Percentiles rank a stretch among this genome's conserved stretches.
phyloP scores from a whole-genome alignment of 179 eudicot genomes.

The Beta macrorhiza region DNA sequence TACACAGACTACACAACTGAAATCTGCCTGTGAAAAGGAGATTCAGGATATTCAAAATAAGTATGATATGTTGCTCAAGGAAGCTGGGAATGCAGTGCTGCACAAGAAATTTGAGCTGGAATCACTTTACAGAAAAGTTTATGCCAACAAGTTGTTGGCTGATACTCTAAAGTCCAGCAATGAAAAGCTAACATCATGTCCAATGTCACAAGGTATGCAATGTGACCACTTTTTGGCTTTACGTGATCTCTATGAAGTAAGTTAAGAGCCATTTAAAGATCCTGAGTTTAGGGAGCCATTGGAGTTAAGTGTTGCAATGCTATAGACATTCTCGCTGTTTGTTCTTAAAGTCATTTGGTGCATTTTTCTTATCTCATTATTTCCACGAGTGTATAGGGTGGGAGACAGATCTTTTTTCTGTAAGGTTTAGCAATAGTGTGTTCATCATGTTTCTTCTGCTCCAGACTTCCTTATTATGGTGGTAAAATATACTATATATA shows the following conservation, averaged over 20 bases:
- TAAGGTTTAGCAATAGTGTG: no score
- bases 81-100: slow-evolving; percentile 36
- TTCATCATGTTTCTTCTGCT: no score
- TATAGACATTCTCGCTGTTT: background rate
- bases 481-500: no score
- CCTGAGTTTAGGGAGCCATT: background rate
- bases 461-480: no score
- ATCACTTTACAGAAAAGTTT: slow-evolving; percentile 28
- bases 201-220: slow-evolving; percentile 32
- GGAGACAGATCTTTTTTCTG: background rate
- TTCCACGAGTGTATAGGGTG: background rate
- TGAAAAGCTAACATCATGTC: slow-evolving; percentile 17
- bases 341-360: background rate
- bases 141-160: slow-evolving; percentile 39
- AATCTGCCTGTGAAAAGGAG: slow-evolving; percentile 45
- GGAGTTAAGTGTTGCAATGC: background rate
- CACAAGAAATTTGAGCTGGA: slow-evolving; percentile 36
- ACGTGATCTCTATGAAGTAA: background rate
- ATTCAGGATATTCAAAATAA: slow-evolving; percentile 42
- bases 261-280: background rate
- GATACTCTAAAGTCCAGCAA: slow-evolving; percentile 22
- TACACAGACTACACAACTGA: slow-evolving; percentile 37
- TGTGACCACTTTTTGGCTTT: background rate
- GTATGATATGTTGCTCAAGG: slow-evolving; percentile 37
- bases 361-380: background rate